Conservation (phyloP, 768 basidiomycete species). For the Kwoniella dejecticola region DNA sequence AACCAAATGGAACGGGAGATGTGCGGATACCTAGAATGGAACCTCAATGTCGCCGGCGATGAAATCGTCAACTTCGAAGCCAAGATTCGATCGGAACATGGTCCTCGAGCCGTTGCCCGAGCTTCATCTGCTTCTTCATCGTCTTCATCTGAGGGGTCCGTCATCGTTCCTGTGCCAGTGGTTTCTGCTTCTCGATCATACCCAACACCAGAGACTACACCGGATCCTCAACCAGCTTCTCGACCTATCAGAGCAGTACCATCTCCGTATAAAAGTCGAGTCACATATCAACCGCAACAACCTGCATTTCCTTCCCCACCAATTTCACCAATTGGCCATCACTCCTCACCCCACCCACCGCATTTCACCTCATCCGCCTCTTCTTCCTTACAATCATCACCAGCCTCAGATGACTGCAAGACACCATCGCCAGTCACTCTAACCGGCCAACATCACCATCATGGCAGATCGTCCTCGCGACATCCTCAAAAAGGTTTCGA, state of each 20-base stretch:
- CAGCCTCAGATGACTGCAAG: slow-evolving; percentile 49
- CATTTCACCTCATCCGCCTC: slow-evolving; percentile 40
- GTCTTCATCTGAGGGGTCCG: not conserved
- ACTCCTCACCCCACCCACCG: slow-evolving; percentile 34
- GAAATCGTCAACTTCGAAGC: slow-evolving; percentile 56
- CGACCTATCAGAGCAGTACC: slow-evolving; percentile 48
- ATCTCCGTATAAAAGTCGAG: slow-evolving; percentile 38
- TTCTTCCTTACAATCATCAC: slow-evolving; percentile 48
- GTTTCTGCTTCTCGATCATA: slow-evolving; percentile 28
- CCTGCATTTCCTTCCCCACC: slow-evolving; percentile 43
- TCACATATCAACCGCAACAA: slow-evolving; percentile 19
- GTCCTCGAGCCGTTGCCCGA: slow-evolving; percentile 39
- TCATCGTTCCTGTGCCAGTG: slow-evolving; percentile 17
- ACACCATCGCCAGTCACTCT: slow-evolving; percentile 49
- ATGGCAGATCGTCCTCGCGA: slow-evolving; percentile 7
- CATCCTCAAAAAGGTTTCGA: slow-evolving; percentile 18
- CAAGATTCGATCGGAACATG: slow-evolving; percentile 54
- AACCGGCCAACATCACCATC: slow-evolving; percentile 13
- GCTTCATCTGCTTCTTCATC: slow-evolving; percentile 21
- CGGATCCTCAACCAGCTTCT: slow-evolving; percentile 30
- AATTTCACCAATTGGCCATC: slow-evolving; percentile 29
- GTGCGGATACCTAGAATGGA: slow-evolving; percentile 90
- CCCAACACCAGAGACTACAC: slow-evolving; percentile 46
- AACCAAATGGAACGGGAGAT: slow-evolving; percentile 98
- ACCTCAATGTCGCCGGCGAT: slow-evolving; percentile 55